A percentile compares a stretch with the other conserved stretches of the same genome.
phyloP scores from a whole-genome alignment of 1,284 basidiomycete genomes.

The Ustilago cynodontis region DNA sequence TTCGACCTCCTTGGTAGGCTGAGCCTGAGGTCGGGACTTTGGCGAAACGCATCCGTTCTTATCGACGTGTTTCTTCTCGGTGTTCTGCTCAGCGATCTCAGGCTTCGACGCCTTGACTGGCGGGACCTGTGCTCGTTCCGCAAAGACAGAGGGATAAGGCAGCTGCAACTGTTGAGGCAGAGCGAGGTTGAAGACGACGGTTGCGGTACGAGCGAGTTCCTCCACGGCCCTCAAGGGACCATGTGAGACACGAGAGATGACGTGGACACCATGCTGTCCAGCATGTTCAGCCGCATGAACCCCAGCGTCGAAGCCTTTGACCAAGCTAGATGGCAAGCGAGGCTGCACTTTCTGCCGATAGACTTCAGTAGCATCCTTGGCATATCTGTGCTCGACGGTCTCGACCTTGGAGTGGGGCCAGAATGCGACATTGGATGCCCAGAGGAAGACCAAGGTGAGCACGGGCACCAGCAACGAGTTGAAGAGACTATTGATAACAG shows the following conservation, averaged over 20 bases:
- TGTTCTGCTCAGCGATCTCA: conserved; percentile 5
- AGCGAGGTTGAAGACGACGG: conserved; percentile 29
- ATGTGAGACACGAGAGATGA: conserved; percentile 27
- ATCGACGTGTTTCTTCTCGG: conserved; percentile 9
- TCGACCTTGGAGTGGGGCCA: conserved; percentile 36
- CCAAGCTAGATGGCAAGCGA: conserved; percentile 31
- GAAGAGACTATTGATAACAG: conserved; percentile 32
- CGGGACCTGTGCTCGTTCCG: conserved; percentile 7
- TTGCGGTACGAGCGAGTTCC: conserved; percentile 32
- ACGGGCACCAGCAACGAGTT: conserved; percentile 35
- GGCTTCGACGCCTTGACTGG: conserved; percentile 2
- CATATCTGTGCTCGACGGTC: conserved; percentile 28
- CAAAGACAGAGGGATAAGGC: conserved; percentile 42
- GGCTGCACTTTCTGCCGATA: conserved; percentile 31
- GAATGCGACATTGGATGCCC: conserved; percentile 44
- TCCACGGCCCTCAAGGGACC: conserved; percentile 35
- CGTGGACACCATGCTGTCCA: conserved; percentile 15
- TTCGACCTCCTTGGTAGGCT: background rate
- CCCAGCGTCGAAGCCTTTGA: conserved; percentile 40
- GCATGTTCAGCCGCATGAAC: conserved; percentile 32
- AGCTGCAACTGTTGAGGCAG: conserved; percentile 41
- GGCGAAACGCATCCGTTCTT: background rate
- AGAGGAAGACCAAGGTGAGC: conserved; percentile 39
- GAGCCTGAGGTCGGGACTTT: background rate
- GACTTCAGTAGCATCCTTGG: conserved; percentile 12